These are phyloP conservation scores for Pseudogymnoascus sp. DNA, from an alignment of 2,329 filamentous ascomycete species.

Conservation along the genomic window DNA sequence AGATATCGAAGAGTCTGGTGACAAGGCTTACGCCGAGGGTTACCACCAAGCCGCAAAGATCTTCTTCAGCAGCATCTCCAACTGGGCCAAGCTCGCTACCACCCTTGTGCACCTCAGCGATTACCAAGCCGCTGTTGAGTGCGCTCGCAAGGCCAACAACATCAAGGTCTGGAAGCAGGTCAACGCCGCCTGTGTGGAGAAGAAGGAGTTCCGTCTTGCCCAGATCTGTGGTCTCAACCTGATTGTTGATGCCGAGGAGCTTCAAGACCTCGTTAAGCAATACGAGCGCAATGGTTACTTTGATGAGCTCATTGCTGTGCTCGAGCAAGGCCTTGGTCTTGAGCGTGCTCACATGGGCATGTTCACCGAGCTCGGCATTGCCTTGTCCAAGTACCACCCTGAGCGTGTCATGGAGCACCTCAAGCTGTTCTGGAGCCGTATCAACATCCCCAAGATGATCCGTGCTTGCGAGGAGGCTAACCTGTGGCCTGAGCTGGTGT, in stretches of 20 bases:
- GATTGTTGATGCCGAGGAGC: conserved; percentile 93
- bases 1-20: conserved; percentile 91
- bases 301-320: conserved; percentile 87
- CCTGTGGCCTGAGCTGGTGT: conserved; percentile 94
- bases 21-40: conserved; percentile 94
- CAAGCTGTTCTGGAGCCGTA: conserved; percentile 95
- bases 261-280: conserved; percentile 86
- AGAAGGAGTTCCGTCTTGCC: conserved; percentile 97
- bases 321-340: conserved; percentile 90
- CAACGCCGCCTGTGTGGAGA: conserved; percentile 88
- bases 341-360: conserved; percentile 94
- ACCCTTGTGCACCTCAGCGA: conserved; percentile 95
- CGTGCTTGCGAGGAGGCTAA: conserved; percentile 87
- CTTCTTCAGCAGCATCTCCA: conserved; percentile 96
- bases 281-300: conserved; percentile 98
- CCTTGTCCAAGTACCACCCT: conserved; percentile 87
- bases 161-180: conserved; percentile 99
- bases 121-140: conserved; percentile 96
- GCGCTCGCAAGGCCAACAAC: conserved; percentile 95
- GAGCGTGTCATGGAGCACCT: conserved; percentile 97
- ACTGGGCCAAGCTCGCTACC: conserved; percentile 98
- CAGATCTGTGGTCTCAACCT: conserved; percentile 98
- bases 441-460: conserved; percentile 98
- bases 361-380: conserved; percentile 90
- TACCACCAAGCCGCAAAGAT: conserved; percentile 96